These are phyloP conservation scores for Amanita polypyramis DNA, from an alignment of 768 basidiomycete species.

Conservation along the genomic window DNA sequence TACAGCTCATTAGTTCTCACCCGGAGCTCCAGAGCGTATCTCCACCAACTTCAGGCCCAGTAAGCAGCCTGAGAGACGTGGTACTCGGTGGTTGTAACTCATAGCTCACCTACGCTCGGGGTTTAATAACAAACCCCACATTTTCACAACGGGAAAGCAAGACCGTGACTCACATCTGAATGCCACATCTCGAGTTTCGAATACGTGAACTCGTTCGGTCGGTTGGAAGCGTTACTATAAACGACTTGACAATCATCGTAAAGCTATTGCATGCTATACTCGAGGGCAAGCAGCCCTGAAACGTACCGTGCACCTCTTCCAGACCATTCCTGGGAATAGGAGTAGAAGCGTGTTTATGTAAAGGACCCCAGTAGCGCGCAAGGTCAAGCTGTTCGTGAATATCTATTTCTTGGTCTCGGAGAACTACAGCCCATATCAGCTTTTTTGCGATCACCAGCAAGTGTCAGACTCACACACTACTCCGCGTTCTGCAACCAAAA, in stretches of 20 bases:
- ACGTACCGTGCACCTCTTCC: conserved; percentile 64
- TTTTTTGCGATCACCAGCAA: not conserved
- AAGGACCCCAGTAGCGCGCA: conserved; percentile 58
- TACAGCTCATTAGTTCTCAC: conserved; percentile 22
- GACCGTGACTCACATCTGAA: conserved; percentile 55
- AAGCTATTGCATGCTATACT: not conserved
- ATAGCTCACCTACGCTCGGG: conserved; percentile 47
- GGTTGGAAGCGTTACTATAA: conserved; percentile 24
- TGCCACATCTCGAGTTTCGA: conserved; percentile 75
- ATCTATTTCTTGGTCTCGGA: conserved; percentile 63
- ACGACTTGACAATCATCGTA: not conserved
- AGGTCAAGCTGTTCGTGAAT: conserved; percentile 65
- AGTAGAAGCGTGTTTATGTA: conserved; percentile 80
- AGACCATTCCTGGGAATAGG: conserved; percentile 66
- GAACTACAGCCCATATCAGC: conserved; percentile 33
- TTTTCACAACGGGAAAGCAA: not conserved
- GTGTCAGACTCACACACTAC: conserved; percentile 50
- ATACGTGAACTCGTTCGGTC: conserved; percentile 55
- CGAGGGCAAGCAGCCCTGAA: not conserved
- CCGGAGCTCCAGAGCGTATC: conserved; percentile 80
- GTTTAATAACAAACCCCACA: not conserved
- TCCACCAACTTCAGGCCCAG: conserved; percentile 60
- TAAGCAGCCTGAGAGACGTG: conserved; percentile 68
- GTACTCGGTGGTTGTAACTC: conserved; percentile 75
- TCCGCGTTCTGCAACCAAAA: conserved; percentile 66